Base-by-base conservation (phyloP, 768 basidiomycete genomes). In the Galerina marginata region DNA sequence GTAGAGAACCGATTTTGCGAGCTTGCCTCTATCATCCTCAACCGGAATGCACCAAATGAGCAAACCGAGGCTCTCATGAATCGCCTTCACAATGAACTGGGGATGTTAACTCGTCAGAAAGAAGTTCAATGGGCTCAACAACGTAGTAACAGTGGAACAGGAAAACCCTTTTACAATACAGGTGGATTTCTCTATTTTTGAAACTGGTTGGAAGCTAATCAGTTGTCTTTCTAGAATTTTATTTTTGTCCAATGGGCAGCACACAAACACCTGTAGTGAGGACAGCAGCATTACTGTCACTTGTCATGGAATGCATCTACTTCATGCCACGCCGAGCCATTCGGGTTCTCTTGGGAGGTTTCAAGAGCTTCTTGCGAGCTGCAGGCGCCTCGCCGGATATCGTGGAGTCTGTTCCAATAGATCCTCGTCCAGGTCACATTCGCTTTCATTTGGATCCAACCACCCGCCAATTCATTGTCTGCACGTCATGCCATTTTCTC, bases 371-470 rank as follows among this genome's bases (percentile, higher is more conserved):
- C 3, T 58, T 74, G 15, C 26, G 42, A 2, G 40, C 48, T 2
- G 43, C 47, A 4, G 58, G 52, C 1, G 36, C 45, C 1, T 16
- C 47, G 1, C 29, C 44, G 4, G 45, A 48, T 10, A 38, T 60
- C 9, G n/a, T 65, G 0, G 52, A 42, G 4, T 2, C 52, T 5
- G 59, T 73, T 12, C 67, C 68, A 0, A 66, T 63, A 25, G 72
- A 75, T 57, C 70, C 70, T 14, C 51, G 64, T 11, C 62, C 69
- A 1, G 42, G 52, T 20, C 29, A 58, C 9, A 50, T 40, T 5
- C 52, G 44, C 11, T 65, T 70, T 14, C 40, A 61, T 54, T 54
- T 76, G 3, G 70, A 74, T 43, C 69, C 74, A 1, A 50, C 67
- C 11, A 64, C 63, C 1, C 52, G 46, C 0, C 47, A 56, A 15